These are phyloP conservation scores for Colletotrichum tanaceti DNA, from an alignment of 2,329 filamentous ascomycete species.

Conservation along the genomic window DNA sequence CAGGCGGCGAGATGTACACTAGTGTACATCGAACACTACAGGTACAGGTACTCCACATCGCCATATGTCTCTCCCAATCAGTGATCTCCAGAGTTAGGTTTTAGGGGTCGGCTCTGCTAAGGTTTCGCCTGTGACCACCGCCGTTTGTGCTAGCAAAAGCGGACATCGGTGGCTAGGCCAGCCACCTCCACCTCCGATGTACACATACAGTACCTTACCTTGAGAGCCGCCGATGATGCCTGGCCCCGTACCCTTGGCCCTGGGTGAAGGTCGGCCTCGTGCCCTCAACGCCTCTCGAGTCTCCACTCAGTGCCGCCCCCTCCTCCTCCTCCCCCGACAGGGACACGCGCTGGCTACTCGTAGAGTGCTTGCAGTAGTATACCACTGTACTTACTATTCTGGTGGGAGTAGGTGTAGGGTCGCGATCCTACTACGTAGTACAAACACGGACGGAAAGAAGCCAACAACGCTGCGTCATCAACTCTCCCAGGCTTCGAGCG, in stretches of 20 bases:
- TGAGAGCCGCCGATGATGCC: conserved; percentile 5
- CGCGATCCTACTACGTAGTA: no score
- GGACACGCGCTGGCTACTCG: conserved; percentile 18
- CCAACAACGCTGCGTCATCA: conserved; percentile 21
- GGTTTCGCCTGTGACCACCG: not conserved
- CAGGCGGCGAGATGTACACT: no score
- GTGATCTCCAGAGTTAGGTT: not conserved
- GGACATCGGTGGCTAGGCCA: not conserved
- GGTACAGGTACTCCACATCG: no score
- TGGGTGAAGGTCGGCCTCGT: conserved; percentile 4
- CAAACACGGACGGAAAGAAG: conserved; percentile 2
- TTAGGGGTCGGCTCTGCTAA: conserved; percentile 4
- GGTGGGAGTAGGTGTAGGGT: no score
- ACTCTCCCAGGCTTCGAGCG: conserved; percentile 20
- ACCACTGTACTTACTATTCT: no score
- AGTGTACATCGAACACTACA: no score
- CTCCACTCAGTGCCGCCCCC: conserved; percentile 26
- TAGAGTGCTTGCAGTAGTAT: conserved; percentile 39
- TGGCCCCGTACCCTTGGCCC: not conserved
- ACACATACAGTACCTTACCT: no score
- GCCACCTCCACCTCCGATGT: not conserved
- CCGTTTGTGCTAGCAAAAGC: not conserved
- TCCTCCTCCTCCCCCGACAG: not conserved
- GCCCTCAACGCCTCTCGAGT: conserved; percentile 8
- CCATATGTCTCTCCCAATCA: no score